A percentile compares a stretch with the other conserved stretches of the same genome.
phyloP scores from a whole-genome alignment of 2,329 filamentous ascomycete genomes.

The Aspergillus carbonarius region DNA sequence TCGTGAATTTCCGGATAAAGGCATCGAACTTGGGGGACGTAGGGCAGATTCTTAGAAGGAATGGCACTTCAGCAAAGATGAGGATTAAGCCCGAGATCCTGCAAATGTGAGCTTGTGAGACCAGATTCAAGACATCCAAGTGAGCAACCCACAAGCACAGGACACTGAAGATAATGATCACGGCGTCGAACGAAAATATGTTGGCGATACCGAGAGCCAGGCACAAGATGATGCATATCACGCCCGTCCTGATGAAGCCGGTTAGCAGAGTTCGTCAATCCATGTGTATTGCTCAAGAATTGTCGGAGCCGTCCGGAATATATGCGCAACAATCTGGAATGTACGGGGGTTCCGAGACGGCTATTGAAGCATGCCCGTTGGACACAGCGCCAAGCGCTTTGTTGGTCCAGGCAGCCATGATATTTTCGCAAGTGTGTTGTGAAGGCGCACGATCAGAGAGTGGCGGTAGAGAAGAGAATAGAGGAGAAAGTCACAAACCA shows the following conservation, averaged over 20 bases:
- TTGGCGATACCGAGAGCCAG: conserved; percentile 68
- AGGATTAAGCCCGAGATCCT: conserved; percentile 72
- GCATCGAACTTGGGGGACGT: conserved; percentile 86
- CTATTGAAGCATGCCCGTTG: conserved; percentile 2
- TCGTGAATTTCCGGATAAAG: conserved; percentile 87
- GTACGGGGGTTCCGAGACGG: not conserved
- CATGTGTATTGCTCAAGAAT: not conserved
- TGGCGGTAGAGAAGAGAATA: not conserved
- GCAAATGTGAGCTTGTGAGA: conserved; percentile 43
- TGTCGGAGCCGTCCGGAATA: not conserved
- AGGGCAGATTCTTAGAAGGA: conserved; percentile 95
- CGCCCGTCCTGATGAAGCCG: conserved; percentile 42
- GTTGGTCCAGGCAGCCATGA: conserved; percentile 23
- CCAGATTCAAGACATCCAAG: not conserved
- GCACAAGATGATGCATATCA: conserved; percentile 64
- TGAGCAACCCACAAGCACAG: conserved; percentile 54
- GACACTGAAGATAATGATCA: conserved; percentile 61
- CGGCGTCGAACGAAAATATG: conserved; percentile 59
- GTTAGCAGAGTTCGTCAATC: conserved; percentile 15
- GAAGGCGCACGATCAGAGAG: not conserved
- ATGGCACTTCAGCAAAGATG: conserved; percentile 84
- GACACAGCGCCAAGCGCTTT: conserved; percentile 19
- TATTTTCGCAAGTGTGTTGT: conserved; percentile 9
- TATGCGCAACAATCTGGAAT: not conserved
- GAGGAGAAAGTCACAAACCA: conserved; percentile 51